These are phyloP conservation scores for Rugosomyces carneus DNA, from an alignment of 1,284 basidiomycete genomes.

Conservation along the genomic window DNA sequence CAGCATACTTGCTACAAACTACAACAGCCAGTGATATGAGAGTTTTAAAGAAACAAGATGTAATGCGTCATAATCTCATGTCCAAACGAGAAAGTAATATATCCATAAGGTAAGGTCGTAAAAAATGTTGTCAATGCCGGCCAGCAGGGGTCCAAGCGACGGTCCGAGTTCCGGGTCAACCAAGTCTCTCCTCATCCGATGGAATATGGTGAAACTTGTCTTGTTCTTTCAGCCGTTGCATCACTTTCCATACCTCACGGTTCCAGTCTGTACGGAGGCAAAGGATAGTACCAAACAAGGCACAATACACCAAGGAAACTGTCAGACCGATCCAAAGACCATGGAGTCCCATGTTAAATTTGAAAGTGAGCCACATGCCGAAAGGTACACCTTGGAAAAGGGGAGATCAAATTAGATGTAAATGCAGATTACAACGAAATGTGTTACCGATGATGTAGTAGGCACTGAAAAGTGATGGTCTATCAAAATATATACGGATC, in stretches of 20 bases:
- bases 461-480: not conserved
- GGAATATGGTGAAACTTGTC: not conserved
- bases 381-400: conserved; percentile 1
- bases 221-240: not conserved
- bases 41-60: too few relatives aligned
- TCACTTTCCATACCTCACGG: conserved; percentile 1
- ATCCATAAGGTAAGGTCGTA: too few relatives aligned
- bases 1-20: too few relatives aligned
- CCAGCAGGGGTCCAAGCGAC: too few relatives aligned
- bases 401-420: not conserved
- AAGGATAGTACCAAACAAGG: not conserved
- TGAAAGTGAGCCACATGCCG: conserved; percentile 2
- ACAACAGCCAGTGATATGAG: too few relatives aligned
- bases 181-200: not conserved
- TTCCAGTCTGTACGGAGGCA: conserved; percentile 2
- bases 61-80: too few relatives aligned
- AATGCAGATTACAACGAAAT: not conserved
- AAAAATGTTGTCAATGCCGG: too few relatives aligned
- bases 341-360: not conserved
- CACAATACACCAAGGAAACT: not conserved
- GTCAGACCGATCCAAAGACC: conserved; percentile 5
- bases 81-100: too few relatives aligned
- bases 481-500: not conserved
- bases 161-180: not conserved
- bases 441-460: conserved; percentile 1